These are phyloP conservation scores for Aspergillus hancockii DNA, from an alignment of 495 filamentous ascomycete species.

Conservation along the genomic window DNA sequence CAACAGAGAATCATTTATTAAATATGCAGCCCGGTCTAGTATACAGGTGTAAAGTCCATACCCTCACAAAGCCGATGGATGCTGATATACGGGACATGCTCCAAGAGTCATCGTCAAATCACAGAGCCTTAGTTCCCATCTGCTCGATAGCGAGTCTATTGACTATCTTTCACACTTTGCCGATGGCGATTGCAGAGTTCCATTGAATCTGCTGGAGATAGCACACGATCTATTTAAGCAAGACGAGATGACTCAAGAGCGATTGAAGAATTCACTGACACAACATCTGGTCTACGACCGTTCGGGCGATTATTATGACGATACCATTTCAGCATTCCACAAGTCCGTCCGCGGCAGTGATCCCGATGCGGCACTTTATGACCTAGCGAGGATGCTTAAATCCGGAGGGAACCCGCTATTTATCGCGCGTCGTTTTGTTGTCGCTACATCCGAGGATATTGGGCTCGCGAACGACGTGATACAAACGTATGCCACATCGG, in stretches of 20 bases:
- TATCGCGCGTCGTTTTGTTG: constrained; percentile 86
- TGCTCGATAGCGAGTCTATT: constrained; percentile 77
- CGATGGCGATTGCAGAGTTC: constrained; percentile 89
- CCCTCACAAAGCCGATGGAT: constrained; percentile 69
- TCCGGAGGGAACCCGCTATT: constrained; percentile 92
- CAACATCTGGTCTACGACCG: constrained; percentile 93
- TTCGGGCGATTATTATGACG: constrained; percentile 90
- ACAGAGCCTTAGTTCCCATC: constrained; percentile 51
- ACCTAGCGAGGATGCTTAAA: constrained; percentile 90
- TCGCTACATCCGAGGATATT: constrained; percentile 87
- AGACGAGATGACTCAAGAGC: constrained; percentile 55
- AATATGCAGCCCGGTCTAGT: constrained; percentile 87
- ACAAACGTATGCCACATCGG: constrained; percentile 76
- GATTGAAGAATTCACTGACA: constrained; percentile 77
- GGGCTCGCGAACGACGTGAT: constrained; percentile 87
- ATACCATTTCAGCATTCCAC: constrained; percentile 95
- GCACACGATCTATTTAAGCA: constrained; percentile 65
- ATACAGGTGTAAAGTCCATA: constrained; percentile 88
- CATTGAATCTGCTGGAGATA: constrained; percentile 88
- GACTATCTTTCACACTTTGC: constrained; percentile 82
- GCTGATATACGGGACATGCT: constrained; percentile 73
- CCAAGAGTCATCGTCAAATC: constrained; percentile 65
- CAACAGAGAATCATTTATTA: constrained; percentile 95
- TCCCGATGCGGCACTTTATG: constrained; percentile 86
- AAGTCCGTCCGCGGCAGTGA: constrained; percentile 91